These are phyloP conservation scores for Aspergillus calidoustus DNA, from an alignment of 2,329 filamentous ascomycete species.

Conservation along the genomic window DNA sequence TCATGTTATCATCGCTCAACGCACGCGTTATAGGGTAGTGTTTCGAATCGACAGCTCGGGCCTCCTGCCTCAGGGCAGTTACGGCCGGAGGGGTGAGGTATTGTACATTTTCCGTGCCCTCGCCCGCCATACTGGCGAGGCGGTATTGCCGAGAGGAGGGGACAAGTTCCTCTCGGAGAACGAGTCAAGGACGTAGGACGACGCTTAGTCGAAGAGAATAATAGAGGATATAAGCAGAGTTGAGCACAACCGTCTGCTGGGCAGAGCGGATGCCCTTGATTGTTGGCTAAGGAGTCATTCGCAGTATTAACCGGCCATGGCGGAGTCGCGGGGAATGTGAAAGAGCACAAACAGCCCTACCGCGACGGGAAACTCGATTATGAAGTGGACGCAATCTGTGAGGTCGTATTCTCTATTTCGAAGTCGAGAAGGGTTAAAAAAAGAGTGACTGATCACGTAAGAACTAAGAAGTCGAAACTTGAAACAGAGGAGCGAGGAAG, in stretches of 20 bases:
- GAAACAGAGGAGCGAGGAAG: conserved; percentile 21
- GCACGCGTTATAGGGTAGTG: conserved; percentile 59
- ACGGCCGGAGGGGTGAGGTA: conserved; percentile 51
- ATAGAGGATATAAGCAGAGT: conserved; percentile 24
- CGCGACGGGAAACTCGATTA: conserved; percentile 25
- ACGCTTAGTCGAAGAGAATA: conserved; percentile 11
- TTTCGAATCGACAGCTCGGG: conserved; percentile 42
- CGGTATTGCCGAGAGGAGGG: conserved; percentile 21
- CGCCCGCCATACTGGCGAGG: conserved; percentile 46
- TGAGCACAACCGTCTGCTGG: conserved; percentile 48
- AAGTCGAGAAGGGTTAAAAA: conserved; percentile 13
- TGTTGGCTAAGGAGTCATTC: conserved; percentile 46
- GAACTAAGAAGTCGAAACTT: conserved; percentile 16
- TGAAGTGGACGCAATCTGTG: not conserved
- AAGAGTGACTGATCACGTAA: conserved; percentile 22
- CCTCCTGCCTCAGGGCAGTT: conserved; percentile 50
- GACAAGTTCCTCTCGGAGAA: conserved; percentile 13
- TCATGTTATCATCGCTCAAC: conserved; percentile 85
- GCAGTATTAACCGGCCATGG: conserved; percentile 47
- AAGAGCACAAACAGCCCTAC: conserved; percentile 23
- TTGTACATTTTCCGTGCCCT: conserved; percentile 42
- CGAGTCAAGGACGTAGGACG: conserved; percentile 12
- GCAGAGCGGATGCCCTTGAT: conserved; percentile 49
- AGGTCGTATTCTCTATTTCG: not conserved
- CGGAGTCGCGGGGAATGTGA: conserved; percentile 27